Percentiles rank a stretch among this genome's conserved stretches.
These are phyloP conservation scores for Apophysomyces elegans DNA, from an alignment of 371 early-diverging fungal species.

Conservation along the genomic window DNA sequence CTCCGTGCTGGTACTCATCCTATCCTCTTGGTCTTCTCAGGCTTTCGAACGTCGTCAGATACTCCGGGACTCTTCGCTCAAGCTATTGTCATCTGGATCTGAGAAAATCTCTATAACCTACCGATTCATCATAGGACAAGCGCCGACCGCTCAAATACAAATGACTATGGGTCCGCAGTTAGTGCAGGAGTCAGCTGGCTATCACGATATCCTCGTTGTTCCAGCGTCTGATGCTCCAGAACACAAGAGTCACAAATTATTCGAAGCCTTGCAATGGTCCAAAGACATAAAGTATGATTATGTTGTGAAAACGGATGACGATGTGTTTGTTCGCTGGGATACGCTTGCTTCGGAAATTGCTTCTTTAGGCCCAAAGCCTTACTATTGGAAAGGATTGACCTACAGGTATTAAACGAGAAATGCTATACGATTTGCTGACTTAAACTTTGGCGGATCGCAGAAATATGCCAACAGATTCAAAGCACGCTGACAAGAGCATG, in stretches of 20 bases:
- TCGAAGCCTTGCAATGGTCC: constrained; percentile 59
- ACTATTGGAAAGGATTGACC: constrained; percentile 62
- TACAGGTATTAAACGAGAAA: constrained; percentile 46
- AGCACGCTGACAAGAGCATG: constrained; percentile 22
- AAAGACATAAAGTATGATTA: constrained; percentile 52
- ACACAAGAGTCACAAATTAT: constrained; percentile 59
- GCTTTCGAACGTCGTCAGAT: constrained; percentile 43
- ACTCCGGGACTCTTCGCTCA: constrained; percentile 49
- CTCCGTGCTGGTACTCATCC: constrained; percentile 48
- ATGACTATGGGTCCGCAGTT: constrained; percentile 45
- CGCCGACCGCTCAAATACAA: constrained; percentile 47
- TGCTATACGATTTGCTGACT: neutral
- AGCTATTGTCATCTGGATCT: constrained; percentile 35
- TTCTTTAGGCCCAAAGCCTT: constrained; percentile 33
- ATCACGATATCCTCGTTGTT: constrained; percentile 58
- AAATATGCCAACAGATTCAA: constrained; percentile 46
- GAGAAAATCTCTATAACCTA: constrained; percentile 39
- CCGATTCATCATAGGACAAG: constrained; percentile 63
- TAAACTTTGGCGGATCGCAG: constrained; percentile 21
- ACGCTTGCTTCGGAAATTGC: constrained; percentile 42
- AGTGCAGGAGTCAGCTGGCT: constrained; percentile 48
- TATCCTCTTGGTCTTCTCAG: constrained; percentile 60
- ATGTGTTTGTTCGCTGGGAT: constrained; percentile 69
- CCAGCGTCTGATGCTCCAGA: constrained; percentile 57
- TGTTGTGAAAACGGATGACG: constrained; percentile 64